Evolutionary conservation across 768 basidiomycete genomes (phyloP).

Genomic region (Suillus ampliporus): DNA sequence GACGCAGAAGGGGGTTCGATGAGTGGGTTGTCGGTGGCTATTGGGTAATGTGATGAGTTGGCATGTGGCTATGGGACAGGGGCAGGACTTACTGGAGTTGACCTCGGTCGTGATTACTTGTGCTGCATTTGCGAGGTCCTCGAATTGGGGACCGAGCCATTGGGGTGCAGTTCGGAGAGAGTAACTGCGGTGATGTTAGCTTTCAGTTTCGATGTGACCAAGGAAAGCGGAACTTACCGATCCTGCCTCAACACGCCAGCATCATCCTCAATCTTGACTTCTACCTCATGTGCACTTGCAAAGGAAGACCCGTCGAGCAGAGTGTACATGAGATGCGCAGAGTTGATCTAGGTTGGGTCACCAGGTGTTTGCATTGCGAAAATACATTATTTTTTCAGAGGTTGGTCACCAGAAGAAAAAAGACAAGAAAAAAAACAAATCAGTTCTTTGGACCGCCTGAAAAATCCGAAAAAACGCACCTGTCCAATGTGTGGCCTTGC

Average conservation of each 20-base stretch:
- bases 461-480: constrained; percentile 34
- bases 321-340: constrained; percentile 68
- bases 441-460: neutral
- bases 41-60: neutral
- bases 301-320: constrained; percentile 73
- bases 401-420: neutral
- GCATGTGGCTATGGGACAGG: constrained; percentile 9
- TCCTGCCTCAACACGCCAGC: constrained; percentile 80
- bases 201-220: too few species aligned
- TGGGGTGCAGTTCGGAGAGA: constrained; percentile 75
- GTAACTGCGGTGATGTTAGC: constrained; percentile 26
- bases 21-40: constrained; percentile 89
- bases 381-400: neutral
- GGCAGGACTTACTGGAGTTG: constrained; percentile 70
- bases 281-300: constrained; percentile 72
- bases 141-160: constrained; percentile 86
- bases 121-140: constrained; percentile 72
- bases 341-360: constrained; percentile 56
- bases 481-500: constrained; percentile 88
- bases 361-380: constrained; percentile 1
- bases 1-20: constrained; percentile 76
- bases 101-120: constrained; percentile 73
- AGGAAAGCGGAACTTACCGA: constrained; percentile 50
- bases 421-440: neutral
- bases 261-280: constrained; percentile 75